These are phyloP conservation scores for Solanum peruvianum DNA, from an alignment of 257 asterid genomes.

Conservation along the genomic window DNA sequence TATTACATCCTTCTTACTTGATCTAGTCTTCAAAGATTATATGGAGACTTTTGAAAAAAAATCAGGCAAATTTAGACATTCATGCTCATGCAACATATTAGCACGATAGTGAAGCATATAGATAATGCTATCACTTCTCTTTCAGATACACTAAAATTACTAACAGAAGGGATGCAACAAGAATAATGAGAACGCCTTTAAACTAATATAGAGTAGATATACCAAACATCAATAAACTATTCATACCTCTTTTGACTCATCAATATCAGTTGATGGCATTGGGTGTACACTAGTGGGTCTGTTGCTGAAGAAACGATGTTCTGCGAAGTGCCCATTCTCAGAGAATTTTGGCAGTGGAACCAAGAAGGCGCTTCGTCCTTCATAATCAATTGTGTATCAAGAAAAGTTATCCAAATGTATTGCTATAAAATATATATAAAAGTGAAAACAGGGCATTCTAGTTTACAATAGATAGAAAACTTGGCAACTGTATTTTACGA, in stretches of 20 bases:
- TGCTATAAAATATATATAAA: background rate
- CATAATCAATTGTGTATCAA: background rate
- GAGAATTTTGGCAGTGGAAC: constrained; percentile 37
- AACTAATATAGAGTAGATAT: background rate
- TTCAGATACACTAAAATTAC: background rate
- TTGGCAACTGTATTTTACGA: background rate
- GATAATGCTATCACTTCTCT: background rate
- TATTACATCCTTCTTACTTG: background rate
- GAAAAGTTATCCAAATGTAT: background rate
- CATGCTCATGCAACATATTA: background rate
- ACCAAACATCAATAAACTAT: background rate
- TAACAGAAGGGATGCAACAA: background rate
- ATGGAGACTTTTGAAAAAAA: background rate
- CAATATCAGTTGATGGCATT: constrained; percentile 27
- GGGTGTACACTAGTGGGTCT: constrained; percentile 36
- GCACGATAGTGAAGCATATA: background rate
- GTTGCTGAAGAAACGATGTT: constrained; percentile 19
- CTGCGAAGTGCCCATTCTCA: constrained; percentile 29
- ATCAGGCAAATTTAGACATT: background rate
- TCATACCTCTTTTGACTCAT: constrained; percentile 51
- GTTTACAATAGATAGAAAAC: background rate
- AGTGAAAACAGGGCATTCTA: background rate
- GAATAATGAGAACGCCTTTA: background rate
- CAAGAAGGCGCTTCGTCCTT: constrained; percentile 41
- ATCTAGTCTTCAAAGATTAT: background rate